A percentile compares a stretch with the other conserved stretches of the same genome.
phyloP scores from a whole-genome alignment of 2,329 filamentous ascomycete genomes.

The Bimuria novae-zelandiae region DNA sequence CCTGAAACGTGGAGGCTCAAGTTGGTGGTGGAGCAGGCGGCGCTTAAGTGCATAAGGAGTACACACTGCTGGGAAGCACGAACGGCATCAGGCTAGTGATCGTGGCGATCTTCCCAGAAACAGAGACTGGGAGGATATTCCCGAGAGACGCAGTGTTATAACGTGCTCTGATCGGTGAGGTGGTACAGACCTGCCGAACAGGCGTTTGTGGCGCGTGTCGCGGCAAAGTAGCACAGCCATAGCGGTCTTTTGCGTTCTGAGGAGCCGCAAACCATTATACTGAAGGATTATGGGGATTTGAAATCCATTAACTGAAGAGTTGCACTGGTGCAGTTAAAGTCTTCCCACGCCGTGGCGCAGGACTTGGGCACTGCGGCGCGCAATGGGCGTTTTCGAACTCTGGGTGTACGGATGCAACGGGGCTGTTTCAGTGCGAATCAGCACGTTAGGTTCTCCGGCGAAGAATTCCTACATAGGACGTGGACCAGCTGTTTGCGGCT shows the following conservation, averaged over 20 bases:
- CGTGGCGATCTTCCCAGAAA: neutral
- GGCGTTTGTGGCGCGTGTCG: conserved; percentile 8
- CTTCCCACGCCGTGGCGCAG: no score
- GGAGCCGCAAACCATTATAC: no score
- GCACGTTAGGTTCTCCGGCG: neutral
- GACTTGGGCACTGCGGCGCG: no score
- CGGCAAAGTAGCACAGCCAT: neutral
- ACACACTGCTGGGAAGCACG: neutral
- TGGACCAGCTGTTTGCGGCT: neutral
- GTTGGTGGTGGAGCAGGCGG: conserved; percentile 8
- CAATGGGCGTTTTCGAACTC: no score
- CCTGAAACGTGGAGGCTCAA: conserved; percentile 6
- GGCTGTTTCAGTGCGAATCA: neutral
- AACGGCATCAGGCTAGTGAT: neutral
- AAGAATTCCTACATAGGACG: neutral
- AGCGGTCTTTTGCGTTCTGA: neutral
- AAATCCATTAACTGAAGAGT: no score
- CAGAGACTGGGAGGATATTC: neutral
- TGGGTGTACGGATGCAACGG: no score
- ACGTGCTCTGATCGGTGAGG: neutral
- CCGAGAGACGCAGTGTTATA: neutral
- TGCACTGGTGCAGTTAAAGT: no score
- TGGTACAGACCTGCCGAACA: neutral
- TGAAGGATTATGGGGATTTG: no score
- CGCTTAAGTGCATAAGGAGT: conserved; percentile 3